Evolutionary conservation across 2,329 filamentous ascomycete species (phyloP).

Genomic region (Camillea tinctor): DNA sequence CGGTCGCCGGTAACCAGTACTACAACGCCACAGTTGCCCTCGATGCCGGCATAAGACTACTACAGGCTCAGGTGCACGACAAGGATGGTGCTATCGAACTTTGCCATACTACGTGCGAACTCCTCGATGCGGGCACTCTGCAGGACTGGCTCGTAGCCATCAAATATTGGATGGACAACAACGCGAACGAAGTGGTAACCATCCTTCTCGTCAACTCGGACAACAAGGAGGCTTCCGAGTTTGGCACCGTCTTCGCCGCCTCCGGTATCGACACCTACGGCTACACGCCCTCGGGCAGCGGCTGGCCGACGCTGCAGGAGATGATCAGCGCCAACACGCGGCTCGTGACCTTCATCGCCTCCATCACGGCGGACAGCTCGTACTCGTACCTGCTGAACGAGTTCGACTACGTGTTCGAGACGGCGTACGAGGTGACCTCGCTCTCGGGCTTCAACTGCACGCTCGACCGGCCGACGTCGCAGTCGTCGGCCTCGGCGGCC

Average conservation of each 20-base stretch:
- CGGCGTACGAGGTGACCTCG: slow-evolving; percentile 62
- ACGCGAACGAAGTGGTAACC: slow-evolving; percentile 75
- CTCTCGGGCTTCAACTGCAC: slow-evolving; percentile 69
- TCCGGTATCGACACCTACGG: slow-evolving; percentile 58
- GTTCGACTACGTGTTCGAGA: slow-evolving; percentile 71
- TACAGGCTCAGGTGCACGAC: slow-evolving; percentile 71
- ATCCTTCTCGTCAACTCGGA: slow-evolving; percentile 66
- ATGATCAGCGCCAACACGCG: slow-evolving; percentile 63
- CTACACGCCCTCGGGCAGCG: slow-evolving; percentile 49
- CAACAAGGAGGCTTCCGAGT: slow-evolving; percentile 50
- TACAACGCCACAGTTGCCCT: slow-evolving; percentile 71
- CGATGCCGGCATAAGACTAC: slow-evolving; percentile 66
- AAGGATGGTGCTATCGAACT: slow-evolving; percentile 58
- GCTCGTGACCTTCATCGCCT: slow-evolving; percentile 70
- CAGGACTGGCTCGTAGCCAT: slow-evolving; percentile 62
- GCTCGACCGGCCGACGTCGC: slow-evolving; percentile 60
- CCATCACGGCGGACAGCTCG: slow-evolving; percentile 39
- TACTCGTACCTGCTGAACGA: slow-evolving; percentile 63
- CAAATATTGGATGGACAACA: slow-evolving; percentile 65
- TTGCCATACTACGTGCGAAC: slow-evolving; percentile 66
- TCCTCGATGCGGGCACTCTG: slow-evolving; percentile 69
- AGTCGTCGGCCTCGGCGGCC: slow-evolving; percentile 51
- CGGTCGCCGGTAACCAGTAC: slow-evolving; percentile 69
- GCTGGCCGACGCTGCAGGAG: slow-evolving; percentile 68
- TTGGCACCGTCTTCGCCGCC: slow-evolving; percentile 52